Percentiles rank a stretch among this genome's conserved stretches.
phyloP scores from a whole-genome alignment of 768 basidiomycete genomes.

The Russula olivacea region DNA sequence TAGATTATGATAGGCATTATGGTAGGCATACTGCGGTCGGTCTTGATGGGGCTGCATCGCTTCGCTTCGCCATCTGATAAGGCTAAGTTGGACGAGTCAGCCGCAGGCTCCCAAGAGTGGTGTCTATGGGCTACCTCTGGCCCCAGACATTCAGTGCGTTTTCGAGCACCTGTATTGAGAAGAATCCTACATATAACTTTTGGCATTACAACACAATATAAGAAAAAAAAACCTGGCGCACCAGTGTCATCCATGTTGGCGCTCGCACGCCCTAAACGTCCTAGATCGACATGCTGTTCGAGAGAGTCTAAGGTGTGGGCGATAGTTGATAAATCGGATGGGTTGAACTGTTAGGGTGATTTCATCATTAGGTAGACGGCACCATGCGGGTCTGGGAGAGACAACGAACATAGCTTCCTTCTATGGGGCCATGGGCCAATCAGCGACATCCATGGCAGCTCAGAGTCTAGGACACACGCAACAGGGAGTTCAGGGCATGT shows the following conservation, averaged over 20 bases:
- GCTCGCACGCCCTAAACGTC: constrained; percentile 42
- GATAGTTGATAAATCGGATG: constrained; percentile 72
- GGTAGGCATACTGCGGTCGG: constrained; percentile 60
- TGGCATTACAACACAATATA: not conserved
- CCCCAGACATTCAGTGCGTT: constrained; percentile 82
- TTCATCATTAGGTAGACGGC: constrained; percentile 22
- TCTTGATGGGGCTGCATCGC: constrained; percentile 72
- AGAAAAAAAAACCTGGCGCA: constrained; percentile 26
- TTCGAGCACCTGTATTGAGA: constrained; percentile 86
- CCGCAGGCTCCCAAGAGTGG: not conserved
- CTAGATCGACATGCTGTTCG: constrained; percentile 54
- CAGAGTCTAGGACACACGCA: constrained; percentile 49
- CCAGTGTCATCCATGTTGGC: constrained; percentile 93
- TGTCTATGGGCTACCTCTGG: constrained; percentile 47
- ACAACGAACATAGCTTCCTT: constrained; percentile 45
- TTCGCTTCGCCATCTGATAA: constrained; percentile 81
- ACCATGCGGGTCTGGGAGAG: not conserved
- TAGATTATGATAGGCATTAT: constrained; percentile 25
- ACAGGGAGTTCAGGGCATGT: constrained; percentile 74
- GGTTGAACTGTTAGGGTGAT: constrained; percentile 51
- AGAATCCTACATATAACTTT: constrained; percentile 55
- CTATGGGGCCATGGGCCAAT: constrained; percentile 31
- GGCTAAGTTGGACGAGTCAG: constrained; percentile 37
- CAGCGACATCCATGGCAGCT: constrained; percentile 14
- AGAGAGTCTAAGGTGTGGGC: constrained; percentile 62